Base-by-base conservation (phyloP, 2,329 filamentous ascomycete species). In the Curvularia hawaiiensis region DNA sequence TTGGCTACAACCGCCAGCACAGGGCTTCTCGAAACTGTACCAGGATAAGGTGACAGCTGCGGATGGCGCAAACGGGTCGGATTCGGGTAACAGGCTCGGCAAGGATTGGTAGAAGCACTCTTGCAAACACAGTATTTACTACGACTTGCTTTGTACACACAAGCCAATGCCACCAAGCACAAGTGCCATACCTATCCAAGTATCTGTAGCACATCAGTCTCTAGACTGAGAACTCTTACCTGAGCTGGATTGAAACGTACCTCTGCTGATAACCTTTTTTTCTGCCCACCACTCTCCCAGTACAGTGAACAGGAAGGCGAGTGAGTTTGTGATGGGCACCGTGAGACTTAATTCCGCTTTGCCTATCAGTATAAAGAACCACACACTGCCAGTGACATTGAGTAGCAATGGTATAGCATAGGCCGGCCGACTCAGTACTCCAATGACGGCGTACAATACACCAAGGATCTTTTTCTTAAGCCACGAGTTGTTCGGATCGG, bases 261-360 rank as follows among this genome's bases (percentile, higher is more conserved):
- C 86, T 81, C 87, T 84, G 65, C 88, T 90, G 60, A 98, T 96
- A 1, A 93, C 90, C 75, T 97, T 98, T 59, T 87, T 87, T 69
- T 97, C 94, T 0, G 94, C 92, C 82, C 89, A 96, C 92, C 93
- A 98, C 68, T 98, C 94, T 0, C 93, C 94, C 12, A 97, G 71
- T 2, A 97, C 93, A 0, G 94, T 98, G 72, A 97, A 98, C n/a
- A 98, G 78, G 67, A 98, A 98, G 0, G 94, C 94, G 70, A 96
- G 79, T 0, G 92, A 96, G 71, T 98, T 98, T 1, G 94, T 93
- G 61, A 98, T 95, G 1, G 94, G 94, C 0, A 98, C 93, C 2
- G 93, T 97, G 61, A 98, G 81, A 72, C 92, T 97, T 66, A 98
- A 74, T 77, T 98, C 94, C 69, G 93, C 93, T 75, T 95, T 87